Evolutionary conservation across 1,139 yeast genomes (phyloP), one percentile per base, ranked within the genome.

Genomic region (Lodderomyces oxycetoniae): DNA sequence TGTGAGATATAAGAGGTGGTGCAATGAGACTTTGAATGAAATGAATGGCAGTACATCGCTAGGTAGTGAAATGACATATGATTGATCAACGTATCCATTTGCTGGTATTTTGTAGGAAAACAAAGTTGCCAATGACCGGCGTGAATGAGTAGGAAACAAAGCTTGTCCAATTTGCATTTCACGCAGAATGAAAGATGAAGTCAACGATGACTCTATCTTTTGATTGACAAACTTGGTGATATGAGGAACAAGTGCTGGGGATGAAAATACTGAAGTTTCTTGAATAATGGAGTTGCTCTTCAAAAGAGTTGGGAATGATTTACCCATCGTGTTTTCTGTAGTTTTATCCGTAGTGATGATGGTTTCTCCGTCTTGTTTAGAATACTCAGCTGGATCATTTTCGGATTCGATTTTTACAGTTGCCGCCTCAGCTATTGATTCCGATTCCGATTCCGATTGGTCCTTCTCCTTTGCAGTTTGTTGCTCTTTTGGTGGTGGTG

Each of bases 71-170:
- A 74, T 33, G 0, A 76, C 52, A 41, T 64, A 70, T 4, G 72
- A 57, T 40, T 65, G 69, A 11, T 60, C 49, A 9, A 66, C 57
- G 40, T 57, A 67, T 2, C 76, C 76, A 30, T 63, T 60, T 1
- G 77, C 61, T 9, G 63, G 61, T 39, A 74, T 61, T 34, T 57
- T 59, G 46, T 70, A 74, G 36, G 74, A 77, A 41, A 72, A 69
- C 49, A 56, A 49, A n/a, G 58, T 48, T 17, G 52, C 55, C 26
- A 46, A 42, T 19, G 56, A 46, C 34, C 50, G 53, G 6, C 38
- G 42, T 2, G 54, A 48, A 9, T 55, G 64, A 1, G 59, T 49
- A 3, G 71, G 69, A 43, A 67, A 67, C 25, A 67, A 47, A 0
- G 59, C 45, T 26, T 51, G 49, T 38, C 55, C 62, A 21, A 57